These are phyloP conservation scores for Cordyceps sp. DNA, from an alignment of 2,329 filamentous ascomycete species.

Conservation along the genomic window DNA sequence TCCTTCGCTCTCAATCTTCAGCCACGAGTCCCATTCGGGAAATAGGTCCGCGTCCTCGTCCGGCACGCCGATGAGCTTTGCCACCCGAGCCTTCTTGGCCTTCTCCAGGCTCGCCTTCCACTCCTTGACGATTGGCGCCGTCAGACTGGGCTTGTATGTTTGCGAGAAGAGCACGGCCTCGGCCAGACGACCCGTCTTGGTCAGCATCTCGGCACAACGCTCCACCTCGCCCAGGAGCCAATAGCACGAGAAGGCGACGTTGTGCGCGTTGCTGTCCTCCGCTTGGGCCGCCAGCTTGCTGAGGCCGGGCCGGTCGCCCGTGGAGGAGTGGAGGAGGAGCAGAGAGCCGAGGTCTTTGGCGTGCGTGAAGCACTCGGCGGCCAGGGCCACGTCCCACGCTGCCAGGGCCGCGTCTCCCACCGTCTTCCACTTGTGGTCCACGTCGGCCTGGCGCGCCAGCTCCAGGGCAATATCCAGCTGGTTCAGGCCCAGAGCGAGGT, in stretches of 20 bases:
- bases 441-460: constrained; percentile 67
- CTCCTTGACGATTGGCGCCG: constrained; percentile 46
- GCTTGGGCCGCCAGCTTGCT: constrained; percentile 58
- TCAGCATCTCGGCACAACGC: constrained; percentile 63
- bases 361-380: constrained; percentile 82
- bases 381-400: constrained; percentile 74
- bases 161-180: constrained; percentile 88
- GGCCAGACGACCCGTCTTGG: constrained; percentile 60
- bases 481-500: constrained; percentile 68
- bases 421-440: constrained; percentile 96
- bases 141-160: constrained; percentile 79
- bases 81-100: constrained; percentile 69
- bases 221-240: constrained; percentile 79
- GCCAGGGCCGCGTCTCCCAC: constrained; percentile 82
- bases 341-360: constrained; percentile 83
- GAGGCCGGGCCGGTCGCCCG: constrained; percentile 61
- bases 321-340: constrained; percentile 76
- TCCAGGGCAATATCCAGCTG: constrained; percentile 75
- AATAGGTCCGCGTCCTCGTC: constrained; percentile 78
- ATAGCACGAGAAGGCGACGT: constrained; percentile 78
- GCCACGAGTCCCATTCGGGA: constrained; percentile 88
- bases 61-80: constrained; percentile 68
- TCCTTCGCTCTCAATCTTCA: constrained; percentile 46
- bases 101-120: constrained; percentile 83
- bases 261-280: constrained; percentile 62